Conservation (phyloP, 495 filamentous ascomycete genomes). For the Rostrohypoxylon terebratum region DNA sequence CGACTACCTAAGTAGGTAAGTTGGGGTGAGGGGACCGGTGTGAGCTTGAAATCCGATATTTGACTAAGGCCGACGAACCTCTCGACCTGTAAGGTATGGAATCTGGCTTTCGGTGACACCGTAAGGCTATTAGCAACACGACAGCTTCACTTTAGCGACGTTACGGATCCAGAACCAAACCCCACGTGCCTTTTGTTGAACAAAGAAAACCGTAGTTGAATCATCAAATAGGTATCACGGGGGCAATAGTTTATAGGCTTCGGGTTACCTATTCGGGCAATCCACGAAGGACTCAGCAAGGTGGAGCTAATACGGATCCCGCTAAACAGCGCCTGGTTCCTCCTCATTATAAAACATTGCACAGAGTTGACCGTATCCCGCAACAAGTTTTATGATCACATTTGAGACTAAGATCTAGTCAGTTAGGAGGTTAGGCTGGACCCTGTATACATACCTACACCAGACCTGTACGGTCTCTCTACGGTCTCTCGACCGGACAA, state of each 20-base stretch:
- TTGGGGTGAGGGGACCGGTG: conserved; percentile 40
- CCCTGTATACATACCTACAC: background rate
- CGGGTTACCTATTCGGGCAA: conserved; percentile 45
- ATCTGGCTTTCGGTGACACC: conserved; percentile 27
- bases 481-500: conserved; percentile 15
- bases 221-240: conserved; percentile 22
- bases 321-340: conserved; percentile 36
- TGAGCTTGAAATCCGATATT: conserved; percentile 36
- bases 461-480: background rate
- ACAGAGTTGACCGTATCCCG: conserved; percentile 38
- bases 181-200: conserved; percentile 26
- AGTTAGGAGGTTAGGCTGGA: conserved; percentile 26
- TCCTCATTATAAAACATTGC: conserved; percentile 27
- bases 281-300: conserved; percentile 30
- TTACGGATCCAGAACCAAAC: conserved; percentile 16
- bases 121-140: conserved; percentile 21
- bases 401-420: conserved; percentile 30
- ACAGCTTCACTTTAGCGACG: conserved; percentile 9
- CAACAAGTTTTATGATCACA: conserved; percentile 35
- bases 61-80: conserved; percentile 26
- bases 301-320: conserved; percentile 36
- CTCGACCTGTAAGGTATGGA: conserved; percentile 17
- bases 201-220: conserved; percentile 35
- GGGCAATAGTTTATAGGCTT: conserved; percentile 23
- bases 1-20: conserved; percentile 17